Evolutionary conservation across 257 asterid genomes (phyloP), one percentile per base, ranked within the genome.

Genomic region (Lavandula angustifolia): DNA sequence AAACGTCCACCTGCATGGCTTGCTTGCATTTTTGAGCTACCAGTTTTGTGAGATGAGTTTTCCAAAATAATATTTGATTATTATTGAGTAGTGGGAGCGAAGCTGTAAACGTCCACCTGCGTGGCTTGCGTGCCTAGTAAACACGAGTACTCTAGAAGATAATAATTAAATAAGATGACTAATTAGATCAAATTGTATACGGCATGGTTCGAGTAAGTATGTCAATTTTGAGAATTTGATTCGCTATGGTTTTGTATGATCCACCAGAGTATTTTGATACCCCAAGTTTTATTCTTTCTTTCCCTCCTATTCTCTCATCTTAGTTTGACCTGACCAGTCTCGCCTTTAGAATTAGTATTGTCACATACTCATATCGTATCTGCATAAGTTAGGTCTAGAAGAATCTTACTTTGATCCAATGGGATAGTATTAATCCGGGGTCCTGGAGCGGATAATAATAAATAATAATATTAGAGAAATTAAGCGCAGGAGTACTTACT

Each of bases 161-260:
- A n/a, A n/a, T n/a, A n/a, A n/a, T n/a, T n/a, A n/a, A n/a, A n/a
- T n/a, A n/a, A n/a, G n/a, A n/a, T n/a, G n/a, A n/a, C n/a, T n/a
- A n/a, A n/a, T n/a, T n/a, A n/a, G n/a, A n/a, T n/a, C n/a, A n/a
- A n/a, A n/a, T n/a, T n/a, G n/a, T n/a, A n/a, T n/a, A n/a, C n/a
- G n/a, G n/a, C n/a, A n/a, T n/a, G n/a, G n/a, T n/a, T n/a, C n/a
- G n/a, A n/a, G n/a, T n/a, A n/a, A n/a, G n/a, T n/a, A n/a, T n/a
- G n/a, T n/a, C n/a, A n/a, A n/a, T n/a, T n/a, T n/a, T n/a, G n/a
- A n/a, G n/a, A n/a, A n/a, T n/a, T n/a, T n/a, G n/a, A n/a, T n/a
- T n/a, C n/a, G 99, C 87, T 73, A 94, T 80, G 96, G 69, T 85
- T 38, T 94, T 94, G 65, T 78, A 80, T 69, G 99, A 94, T 79